Percentiles rank a stretch among this genome's conserved stretches.
Conservation (phyloP, 495 filamentous ascomycete genomes). For the Echria macrotheca region DNA sequence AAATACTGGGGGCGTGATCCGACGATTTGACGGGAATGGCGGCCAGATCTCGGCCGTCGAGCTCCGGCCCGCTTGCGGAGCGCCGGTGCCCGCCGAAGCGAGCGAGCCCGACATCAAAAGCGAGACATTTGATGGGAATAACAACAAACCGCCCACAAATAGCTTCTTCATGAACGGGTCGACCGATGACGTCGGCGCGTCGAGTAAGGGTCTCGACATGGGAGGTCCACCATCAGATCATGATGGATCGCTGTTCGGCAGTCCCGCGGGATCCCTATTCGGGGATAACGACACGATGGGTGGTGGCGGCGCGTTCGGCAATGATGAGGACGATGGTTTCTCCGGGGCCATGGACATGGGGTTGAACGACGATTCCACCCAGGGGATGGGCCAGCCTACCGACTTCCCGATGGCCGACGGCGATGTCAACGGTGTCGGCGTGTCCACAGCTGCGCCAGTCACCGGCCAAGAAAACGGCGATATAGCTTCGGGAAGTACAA, state of each 20-base stretch:
- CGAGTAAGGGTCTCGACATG: not conserved
- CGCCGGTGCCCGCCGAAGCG: slow-evolving; percentile 69
- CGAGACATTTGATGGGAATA: slow-evolving; percentile 59
- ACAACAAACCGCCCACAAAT: slow-evolving; percentile 42
- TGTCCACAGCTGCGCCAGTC: not conserved
- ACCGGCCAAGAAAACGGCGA: not conserved
- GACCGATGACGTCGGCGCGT: slow-evolving; percentile 6
- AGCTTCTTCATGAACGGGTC: slow-evolving; percentile 39
- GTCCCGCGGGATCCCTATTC: slow-evolving; percentile 52
- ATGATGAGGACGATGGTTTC: slow-evolving; percentile 85
- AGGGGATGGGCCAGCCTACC: slow-evolving; percentile 43
- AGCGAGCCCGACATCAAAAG: slow-evolving; percentile 51
- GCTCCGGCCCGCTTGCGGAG: slow-evolving; percentile 67
- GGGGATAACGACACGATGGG: slow-evolving; percentile 55
- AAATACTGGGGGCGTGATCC: slow-evolving; percentile 72
- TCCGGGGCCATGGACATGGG: slow-evolving; percentile 66
- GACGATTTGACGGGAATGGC: slow-evolving; percentile 68
- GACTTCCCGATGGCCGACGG: slow-evolving; percentile 37
- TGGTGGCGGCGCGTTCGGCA: slow-evolving; percentile 53
- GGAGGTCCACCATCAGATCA: slow-evolving; percentile 61
- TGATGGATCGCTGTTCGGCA: slow-evolving; percentile 65
- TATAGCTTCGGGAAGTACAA: not conserved
- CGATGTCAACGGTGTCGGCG: slow-evolving; percentile 9
- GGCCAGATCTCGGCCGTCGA: slow-evolving; percentile 86
- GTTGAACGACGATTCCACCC: slow-evolving; percentile 27